Evolutionary conservation across 495 filamentous ascomycete species (phyloP).

Genomic region (Podospora didyma): DNA sequence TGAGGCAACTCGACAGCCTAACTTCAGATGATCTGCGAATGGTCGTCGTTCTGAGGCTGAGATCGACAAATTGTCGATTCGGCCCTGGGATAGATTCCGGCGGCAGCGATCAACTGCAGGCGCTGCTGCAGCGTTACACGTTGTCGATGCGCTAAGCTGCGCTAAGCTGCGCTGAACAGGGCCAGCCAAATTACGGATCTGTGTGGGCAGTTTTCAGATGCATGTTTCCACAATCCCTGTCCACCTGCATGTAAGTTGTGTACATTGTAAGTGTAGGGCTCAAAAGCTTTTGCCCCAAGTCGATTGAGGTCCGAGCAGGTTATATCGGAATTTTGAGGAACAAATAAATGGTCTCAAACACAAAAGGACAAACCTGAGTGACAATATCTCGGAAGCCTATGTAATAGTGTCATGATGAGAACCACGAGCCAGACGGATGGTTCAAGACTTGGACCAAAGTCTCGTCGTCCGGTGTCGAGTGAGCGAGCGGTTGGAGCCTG

Average conservation of each 20-base stretch:
- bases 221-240: slow-evolving; percentile 3
- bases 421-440: no score
- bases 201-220: slow-evolving; percentile 3
- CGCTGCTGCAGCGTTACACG: not conserved
- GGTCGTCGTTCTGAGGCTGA: slow-evolving; percentile 11
- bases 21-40: slow-evolving; percentile 14
- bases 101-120: not conserved
- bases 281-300: not conserved
- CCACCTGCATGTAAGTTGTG: not conserved
- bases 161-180: no score
- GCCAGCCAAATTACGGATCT: not conserved
- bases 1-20: not conserved
- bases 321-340: no score
- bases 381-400: no score
- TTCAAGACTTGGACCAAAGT: no score
- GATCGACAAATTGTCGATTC: slow-evolving; percentile 10
- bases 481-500: no score
- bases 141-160: no score
- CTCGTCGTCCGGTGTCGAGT: no score
- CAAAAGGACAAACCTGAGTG: no score
- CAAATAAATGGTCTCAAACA: no score
- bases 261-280: not conserved
- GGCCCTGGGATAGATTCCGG: not conserved
- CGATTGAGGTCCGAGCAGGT: no score
- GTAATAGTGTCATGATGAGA: no score